Percentiles rank a stretch among this genome's conserved stretches.
These are phyloP conservation scores for Rhizophagus sp. DNA, from an alignment of 192 early-diverging fungal genomes.

Conservation along the genomic window DNA sequence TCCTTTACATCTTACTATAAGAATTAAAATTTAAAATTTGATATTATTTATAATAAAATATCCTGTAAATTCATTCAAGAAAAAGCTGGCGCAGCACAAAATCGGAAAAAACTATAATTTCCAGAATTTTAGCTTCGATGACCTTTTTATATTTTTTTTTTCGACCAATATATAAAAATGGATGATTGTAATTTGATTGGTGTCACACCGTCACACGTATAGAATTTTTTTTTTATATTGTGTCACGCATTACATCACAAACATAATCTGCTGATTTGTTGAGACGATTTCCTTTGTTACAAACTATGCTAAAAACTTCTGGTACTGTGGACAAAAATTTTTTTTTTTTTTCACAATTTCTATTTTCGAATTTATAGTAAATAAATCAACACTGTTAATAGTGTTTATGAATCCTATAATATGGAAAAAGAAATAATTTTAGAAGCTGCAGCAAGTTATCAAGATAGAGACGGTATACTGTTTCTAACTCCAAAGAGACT, in stretches of 20 bases:
- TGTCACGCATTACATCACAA: background rate
- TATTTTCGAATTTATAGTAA: too few relatives aligned
- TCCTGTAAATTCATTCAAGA: background rate
- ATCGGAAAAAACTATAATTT: background rate
- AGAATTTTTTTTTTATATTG: background rate
- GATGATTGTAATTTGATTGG: background rate
- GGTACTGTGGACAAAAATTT: too few relatives aligned
- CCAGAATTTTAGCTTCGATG: too few relatives aligned
- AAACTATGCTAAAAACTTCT: background rate
- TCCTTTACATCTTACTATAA: too few relatives aligned
- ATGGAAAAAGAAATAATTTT: background rate
- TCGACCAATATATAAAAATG: background rate
- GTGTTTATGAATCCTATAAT: background rate
- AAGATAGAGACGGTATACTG: background rate
- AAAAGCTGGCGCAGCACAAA: background rate
- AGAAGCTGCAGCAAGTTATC: background rate
- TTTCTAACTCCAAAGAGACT: background rate
- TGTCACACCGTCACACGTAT: background rate
- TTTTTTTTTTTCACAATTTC: too few relatives aligned
- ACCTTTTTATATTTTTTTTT: background rate
- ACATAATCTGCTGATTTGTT: background rate
- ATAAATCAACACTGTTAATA: background rate
- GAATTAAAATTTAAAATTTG: too few relatives aligned
- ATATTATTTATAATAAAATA: background rate
- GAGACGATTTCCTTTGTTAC: background rate